phyloP scores from a whole-genome alignment of 1,284 basidiomycete species.

The Meripilus lineatus region DNA sequence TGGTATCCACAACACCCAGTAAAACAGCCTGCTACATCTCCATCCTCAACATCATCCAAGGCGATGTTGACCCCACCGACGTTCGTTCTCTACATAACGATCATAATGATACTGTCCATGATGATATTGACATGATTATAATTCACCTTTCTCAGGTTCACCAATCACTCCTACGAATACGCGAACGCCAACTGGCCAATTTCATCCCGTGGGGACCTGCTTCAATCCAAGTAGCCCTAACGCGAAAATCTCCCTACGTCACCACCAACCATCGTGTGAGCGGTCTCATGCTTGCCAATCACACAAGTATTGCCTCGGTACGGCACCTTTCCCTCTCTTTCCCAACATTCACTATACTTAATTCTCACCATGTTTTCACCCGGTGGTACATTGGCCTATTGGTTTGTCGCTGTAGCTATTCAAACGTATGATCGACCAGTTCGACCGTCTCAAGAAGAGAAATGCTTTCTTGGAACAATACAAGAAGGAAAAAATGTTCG shows the following conservation, averaged over 20 bases:
- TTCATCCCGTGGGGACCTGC: conserved; percentile 99
- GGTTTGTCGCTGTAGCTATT: conserved; percentile 59
- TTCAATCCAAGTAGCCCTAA: conserved; percentile 95
- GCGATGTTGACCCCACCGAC: conserved; percentile 97
- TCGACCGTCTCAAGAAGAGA: conserved; percentile 81
- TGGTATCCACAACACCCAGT: conserved; percentile 93
- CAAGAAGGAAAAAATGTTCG: conserved; percentile 94
- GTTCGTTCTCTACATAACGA: conserved; percentile 25
- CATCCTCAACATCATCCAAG: conserved; percentile 97
- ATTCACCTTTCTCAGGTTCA: conserved; percentile 62
- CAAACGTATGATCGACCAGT: conserved; percentile 95
- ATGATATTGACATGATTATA: too few species aligned
- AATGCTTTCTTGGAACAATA: conserved; percentile 98
- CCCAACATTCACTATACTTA: neutral
- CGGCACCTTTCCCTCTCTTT: conserved; percentile 26
- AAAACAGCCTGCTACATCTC: conserved; percentile 96
- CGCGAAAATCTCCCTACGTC: conserved; percentile 87
- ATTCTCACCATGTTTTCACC: neutral
- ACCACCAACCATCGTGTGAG: conserved; percentile 89
- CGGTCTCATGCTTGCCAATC: conserved; percentile 98
- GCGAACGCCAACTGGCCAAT: conserved; percentile 93
- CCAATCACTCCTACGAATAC: conserved; percentile 93
- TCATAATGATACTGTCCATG: neutral
- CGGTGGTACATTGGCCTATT: neutral
- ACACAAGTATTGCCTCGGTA: conserved; percentile 94